phyloP scores from a whole-genome alignment of 805 yeast species.

The Pichia occidentalis region DNA sequence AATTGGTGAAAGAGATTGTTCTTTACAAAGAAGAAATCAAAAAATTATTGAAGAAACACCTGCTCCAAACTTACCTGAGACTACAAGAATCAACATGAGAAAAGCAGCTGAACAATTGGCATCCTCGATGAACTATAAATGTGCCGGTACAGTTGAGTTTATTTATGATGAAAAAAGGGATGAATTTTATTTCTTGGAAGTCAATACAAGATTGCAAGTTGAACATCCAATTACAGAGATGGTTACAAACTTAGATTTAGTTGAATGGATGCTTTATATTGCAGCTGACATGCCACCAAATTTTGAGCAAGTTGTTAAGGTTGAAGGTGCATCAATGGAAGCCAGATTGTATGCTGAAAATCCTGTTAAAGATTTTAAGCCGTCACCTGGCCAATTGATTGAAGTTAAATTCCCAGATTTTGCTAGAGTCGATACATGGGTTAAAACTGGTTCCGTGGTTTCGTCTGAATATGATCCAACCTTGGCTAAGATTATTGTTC shows the following conservation, averaged over 20 bases:
- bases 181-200: constrained; percentile 91
- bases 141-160: constrained; percentile 97
- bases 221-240: constrained; percentile 96
- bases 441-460: constrained; percentile 74
- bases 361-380: constrained; percentile 90
- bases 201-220: constrained; percentile 93
- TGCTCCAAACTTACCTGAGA: constrained; percentile 85
- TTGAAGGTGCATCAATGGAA: constrained; percentile 91
- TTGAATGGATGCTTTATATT: constrained; percentile 92
- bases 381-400: constrained; percentile 91
- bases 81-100: constrained; percentile 69
- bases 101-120: constrained; percentile 81
- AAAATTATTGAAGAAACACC: constrained; percentile 97
- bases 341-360: constrained; percentile 96
- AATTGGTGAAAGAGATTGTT: constrained; percentile 95
- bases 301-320: constrained; percentile 50
- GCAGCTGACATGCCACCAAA: constrained; percentile 89
- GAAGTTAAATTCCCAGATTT: constrained; percentile 80
- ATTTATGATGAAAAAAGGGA: constrained; percentile 83
- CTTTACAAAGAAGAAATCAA: constrained; percentile 95
- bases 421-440: constrained; percentile 97
- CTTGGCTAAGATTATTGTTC: constrained; percentile 91
- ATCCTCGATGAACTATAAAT: constrained; percentile 76
- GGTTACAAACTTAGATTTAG: constrained; percentile 91
- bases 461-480: constrained; percentile 97